Percentiles rank a stretch among this genome's conserved stretches.
These are phyloP conservation scores for Fraxinus albicans DNA, from an alignment of 305 asterid species.

Conservation along the genomic window DNA sequence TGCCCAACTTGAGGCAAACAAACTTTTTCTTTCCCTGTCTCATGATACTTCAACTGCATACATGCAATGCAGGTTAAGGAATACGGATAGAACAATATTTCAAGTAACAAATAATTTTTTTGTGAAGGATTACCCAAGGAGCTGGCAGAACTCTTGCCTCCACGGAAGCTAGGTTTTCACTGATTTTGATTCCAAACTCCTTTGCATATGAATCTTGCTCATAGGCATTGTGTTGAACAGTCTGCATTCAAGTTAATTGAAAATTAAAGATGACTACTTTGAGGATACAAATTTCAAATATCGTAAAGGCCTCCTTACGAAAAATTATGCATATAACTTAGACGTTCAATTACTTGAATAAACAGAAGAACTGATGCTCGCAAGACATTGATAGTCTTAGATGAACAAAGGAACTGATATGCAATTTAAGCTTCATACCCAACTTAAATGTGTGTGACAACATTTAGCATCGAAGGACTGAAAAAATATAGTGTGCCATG, in stretches of 20 bases:
- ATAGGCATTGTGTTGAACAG: conserved; percentile 80
- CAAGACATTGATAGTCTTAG: neutral
- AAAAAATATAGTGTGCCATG: neutral
- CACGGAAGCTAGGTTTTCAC: conserved; percentile 71
- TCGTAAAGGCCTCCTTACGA: neutral
- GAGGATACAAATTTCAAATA: neutral
- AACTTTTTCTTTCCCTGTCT: conserved; percentile 90
- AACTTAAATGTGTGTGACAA: neutral
- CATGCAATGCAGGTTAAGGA: conserved; percentile 20
- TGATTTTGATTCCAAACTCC: conserved; percentile 90
- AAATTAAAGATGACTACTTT: neutral
- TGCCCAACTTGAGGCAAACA: conserved; percentile 99
- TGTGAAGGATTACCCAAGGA: conserved; percentile 72
- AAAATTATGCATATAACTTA: neutral
- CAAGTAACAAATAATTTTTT: neutral
- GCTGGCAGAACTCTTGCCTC: conserved; percentile 99
- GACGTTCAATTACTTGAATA: neutral
- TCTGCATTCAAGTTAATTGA: conserved; percentile 41
- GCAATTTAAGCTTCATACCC: neutral
- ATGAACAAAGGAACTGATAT: neutral
- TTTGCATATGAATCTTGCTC: conserved; percentile 92
- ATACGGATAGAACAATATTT: neutral
- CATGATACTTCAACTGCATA: conserved; percentile 86
- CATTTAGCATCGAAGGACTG: neutral
- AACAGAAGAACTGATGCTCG: neutral